Base-by-base conservation (phyloP, 129 eudicot species). In the Calendula officinalis region DNA sequence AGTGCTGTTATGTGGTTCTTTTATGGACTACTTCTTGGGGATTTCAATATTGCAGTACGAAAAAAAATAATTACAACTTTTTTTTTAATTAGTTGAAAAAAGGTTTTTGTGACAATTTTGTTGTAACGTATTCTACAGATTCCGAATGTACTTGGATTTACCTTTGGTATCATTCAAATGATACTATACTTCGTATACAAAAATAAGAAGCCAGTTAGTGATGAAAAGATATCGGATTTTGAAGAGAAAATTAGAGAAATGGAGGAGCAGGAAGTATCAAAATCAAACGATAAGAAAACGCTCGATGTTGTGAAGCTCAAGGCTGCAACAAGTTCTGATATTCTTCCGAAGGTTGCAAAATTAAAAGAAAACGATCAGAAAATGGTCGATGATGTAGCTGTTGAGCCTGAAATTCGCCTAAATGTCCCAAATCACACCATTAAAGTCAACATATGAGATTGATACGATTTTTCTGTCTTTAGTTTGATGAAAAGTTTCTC, bases 1-100 rank as follows among this genome's bases (percentile, higher is more conserved):
- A 84, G 82, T 39, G 92, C 92, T 7, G 92, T 88, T 36, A 83
- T 80, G 75, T 88, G 96, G 96, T 88, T 88, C 82, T 77, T 84
- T 61, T 85, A 84, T 33, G 94, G 94, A 14, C 78, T 85, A 32
- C 73, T 85, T 7, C 77, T 76, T 13, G 80, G 84, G 3, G 90
- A 89, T 64, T 73, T 49, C 68, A 72, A 80, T 37, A 74, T 89
- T 10, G 89, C 87, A 35, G 96, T 89, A 82, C 68, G 88, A 46
- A 56, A 8, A 11, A 10, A 36, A 55, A 4, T 15, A n/a, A 12
- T 7, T 43, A 0, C 44, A 57, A 33, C 5, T 12, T 47, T 13
- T 9, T 33, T n/a, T 60, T 22, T 22, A 22, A 22, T 22, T 27
- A 10, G 7, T 5, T 65, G 7, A 60, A 40, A 42, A 60, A 22